Base-by-base conservation (phyloP, 345 rosid species). In the Zanthoxylum bungeanum region DNA sequence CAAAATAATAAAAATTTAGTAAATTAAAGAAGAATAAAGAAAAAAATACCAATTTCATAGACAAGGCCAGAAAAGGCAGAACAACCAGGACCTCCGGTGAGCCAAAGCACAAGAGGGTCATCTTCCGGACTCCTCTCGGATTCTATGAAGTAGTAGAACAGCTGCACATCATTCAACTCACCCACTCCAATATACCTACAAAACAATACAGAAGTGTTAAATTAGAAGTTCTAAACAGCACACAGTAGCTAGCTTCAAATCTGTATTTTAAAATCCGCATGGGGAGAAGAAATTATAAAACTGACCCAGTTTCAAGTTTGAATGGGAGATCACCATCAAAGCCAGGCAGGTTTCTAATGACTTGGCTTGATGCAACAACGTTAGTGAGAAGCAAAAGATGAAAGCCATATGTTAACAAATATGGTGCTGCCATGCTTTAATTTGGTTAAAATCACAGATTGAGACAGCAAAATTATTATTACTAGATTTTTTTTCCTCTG, bases 11-110 rank as follows among this genome's bases (percentile, higher is more conserved):
- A n/a, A n/a, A n/a, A 4, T 12, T 16, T 3, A 0, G 47, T 14
- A 19, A n/a, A 42, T 14, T 5, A 42, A 11, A 11, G 17, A 14
- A 40, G 16, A 4, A 47, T 1, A 47, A 31, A 11, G 22, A 19
- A 9, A 0, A 9, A 3, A 30, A n/a, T n/a, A 82, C 85, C 85
- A 24, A 49, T 82, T 75, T 82, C 85, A 22, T 66, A 82, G 22
- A 79, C 80, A 1, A 82, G 53, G 12, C 83, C 83, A 6, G 83
- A 82, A 66, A 82, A 82, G 36, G 79, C 83, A 36, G 85, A 82
- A 72, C 85, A 82, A 0, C 81, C 85, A 9, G 85, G 85, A 17
- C 83, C 83, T 7, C 83, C 85, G 3, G 83, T 74, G 42, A 79
- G 69, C 85, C 85, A 82, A n/a, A 82, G 71, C 76, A 82, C 33